Evolutionary conservation across 108 stramenopile species (phyloP).

Genomic region (Skeletonema menzelii): DNA sequence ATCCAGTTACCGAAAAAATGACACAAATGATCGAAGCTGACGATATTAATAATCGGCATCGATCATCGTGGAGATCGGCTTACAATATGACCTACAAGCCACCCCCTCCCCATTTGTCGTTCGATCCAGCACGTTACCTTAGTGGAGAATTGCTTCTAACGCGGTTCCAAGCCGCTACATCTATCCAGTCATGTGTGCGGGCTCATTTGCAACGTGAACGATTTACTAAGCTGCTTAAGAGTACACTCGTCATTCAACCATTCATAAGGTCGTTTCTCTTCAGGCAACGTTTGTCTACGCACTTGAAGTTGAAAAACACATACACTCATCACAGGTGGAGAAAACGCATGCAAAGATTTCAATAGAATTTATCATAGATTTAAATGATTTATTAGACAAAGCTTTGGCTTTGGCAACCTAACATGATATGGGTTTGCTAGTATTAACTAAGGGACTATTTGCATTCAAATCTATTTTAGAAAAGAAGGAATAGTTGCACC

Average conservation of each 20-base stretch:
- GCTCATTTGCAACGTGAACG: slow-evolving; percentile 18
- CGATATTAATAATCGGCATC: slow-evolving; percentile 24
- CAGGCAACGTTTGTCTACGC: slow-evolving; percentile 12
- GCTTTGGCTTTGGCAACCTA: no score
- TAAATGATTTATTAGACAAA: neutral
- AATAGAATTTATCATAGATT: neutral
- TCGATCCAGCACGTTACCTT: slow-evolving; percentile 17
- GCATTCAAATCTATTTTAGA: no score
- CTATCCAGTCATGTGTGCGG: slow-evolving; percentile 21
- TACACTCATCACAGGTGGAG: slow-evolving; percentile 27
- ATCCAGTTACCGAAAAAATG: neutral
- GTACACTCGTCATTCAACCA: slow-evolving; percentile 24
- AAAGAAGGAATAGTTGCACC: no score
- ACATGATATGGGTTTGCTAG: no score
- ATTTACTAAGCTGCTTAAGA: neutral
- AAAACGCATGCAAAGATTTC: neutral
- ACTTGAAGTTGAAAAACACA: slow-evolving; percentile 21
- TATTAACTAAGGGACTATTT: no score
- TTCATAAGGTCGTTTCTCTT: slow-evolving; percentile 13
- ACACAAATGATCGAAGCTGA: neutral
- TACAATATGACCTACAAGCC: slow-evolving; percentile 38
- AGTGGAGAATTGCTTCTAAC: slow-evolving; percentile 4
- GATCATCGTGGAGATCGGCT: slow-evolving; percentile 34
- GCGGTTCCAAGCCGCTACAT: slow-evolving; percentile 6
- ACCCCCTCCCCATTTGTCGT: slow-evolving; percentile 17